Percentiles rank a stretch among this genome's conserved stretches.
Conservation (phyloP, 345 rosid species). For the Bruguiera parviflora region DNA sequence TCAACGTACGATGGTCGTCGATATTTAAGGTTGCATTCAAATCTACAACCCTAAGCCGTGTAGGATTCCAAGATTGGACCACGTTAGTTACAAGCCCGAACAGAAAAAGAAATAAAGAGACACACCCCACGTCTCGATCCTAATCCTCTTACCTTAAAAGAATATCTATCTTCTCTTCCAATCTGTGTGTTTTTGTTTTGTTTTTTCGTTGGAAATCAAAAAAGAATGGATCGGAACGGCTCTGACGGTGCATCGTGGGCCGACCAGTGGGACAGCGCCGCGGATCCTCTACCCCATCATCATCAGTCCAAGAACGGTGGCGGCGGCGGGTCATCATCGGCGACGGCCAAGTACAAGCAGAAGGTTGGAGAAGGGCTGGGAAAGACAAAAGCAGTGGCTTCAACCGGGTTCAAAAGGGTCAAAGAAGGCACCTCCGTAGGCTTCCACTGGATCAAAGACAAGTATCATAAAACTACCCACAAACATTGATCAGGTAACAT, state of each 20-base stretch:
- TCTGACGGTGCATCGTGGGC: constrained; percentile 68
- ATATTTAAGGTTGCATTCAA: too few species aligned
- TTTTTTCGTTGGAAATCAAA: background rate
- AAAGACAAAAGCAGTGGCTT: constrained; percentile 41
- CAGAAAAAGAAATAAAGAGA: too few species aligned
- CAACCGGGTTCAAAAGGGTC: constrained; percentile 41
- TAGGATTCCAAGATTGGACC: too few species aligned
- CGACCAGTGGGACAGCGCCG: constrained; percentile 67
- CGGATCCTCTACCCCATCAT: constrained; percentile 18
- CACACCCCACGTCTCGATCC: too few species aligned
- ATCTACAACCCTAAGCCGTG: too few species aligned
- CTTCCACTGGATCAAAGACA: constrained; percentile 43
- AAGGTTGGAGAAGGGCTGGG: constrained; percentile 46
- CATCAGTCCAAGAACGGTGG: constrained; percentile 10
- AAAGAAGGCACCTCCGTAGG: constrained; percentile 41
- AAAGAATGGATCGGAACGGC: constrained; percentile 31
- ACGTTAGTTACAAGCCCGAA: too few species aligned
- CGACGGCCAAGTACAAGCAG: constrained; percentile 57
- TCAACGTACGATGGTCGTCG: too few species aligned
- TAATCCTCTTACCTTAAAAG: too few species aligned
- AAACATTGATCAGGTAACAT: constrained; percentile 10
- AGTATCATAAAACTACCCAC: constrained; percentile 37
- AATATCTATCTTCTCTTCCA: background rate
- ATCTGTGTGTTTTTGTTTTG: too few species aligned
- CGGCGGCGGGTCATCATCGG: constrained; percentile 5